Evolutionary conservation across 2,329 filamentous ascomycete genomes (phyloP), one percentile per base, ranked within the genome.

Genomic region (Cladosporium sphaerospermum): DNA sequence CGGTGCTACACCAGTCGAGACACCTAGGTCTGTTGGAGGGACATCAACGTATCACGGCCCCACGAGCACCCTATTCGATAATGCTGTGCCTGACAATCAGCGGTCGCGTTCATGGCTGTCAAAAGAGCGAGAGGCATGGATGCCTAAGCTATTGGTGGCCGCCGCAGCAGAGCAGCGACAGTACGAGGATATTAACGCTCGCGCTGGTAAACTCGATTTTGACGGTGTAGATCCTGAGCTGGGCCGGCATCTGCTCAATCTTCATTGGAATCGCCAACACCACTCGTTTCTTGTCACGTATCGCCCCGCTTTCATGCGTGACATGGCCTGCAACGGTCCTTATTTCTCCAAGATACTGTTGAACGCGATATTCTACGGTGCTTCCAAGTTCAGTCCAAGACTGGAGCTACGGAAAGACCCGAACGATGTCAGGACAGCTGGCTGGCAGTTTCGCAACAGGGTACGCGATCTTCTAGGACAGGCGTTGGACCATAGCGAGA

Each of bases 201-300:
- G 69, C 4, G 64, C 70, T 13, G 71, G 70, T 1, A 73, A 73
- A 50, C 69, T 80, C 3, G 78, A 82, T 59, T 80, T 82, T 60
- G 78, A 81, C 58, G 78, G 77, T 1, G 72, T 81, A 1, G 73
- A 78, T 32, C 72, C 77, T 0, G 74, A 79, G 10, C 59, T 80
- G 7, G 78, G 72, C 3, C 73, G 78, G 67, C 75, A 80, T 47
- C 62, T 81, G 4, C 64, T 81, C 0, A 69, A 70, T 2, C 61
- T 81, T 0, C 75, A 79, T 28, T 61, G 59, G 59, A 61, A 61
- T n/a, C 55, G 59, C 2, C 59, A 61, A 36, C 59, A 60, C 18
- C 58, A 61, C 44, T 55, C 57, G 11, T 59, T 57, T 28, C 56
- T 60, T n/a, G 53, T 60, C 10, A 59, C 57, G 11, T 61, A 61